Evolutionary conservation across 371 early-diverging fungal genomes (phyloP).

Genomic region (Batrachochytrium dendrobatidis): DNA sequence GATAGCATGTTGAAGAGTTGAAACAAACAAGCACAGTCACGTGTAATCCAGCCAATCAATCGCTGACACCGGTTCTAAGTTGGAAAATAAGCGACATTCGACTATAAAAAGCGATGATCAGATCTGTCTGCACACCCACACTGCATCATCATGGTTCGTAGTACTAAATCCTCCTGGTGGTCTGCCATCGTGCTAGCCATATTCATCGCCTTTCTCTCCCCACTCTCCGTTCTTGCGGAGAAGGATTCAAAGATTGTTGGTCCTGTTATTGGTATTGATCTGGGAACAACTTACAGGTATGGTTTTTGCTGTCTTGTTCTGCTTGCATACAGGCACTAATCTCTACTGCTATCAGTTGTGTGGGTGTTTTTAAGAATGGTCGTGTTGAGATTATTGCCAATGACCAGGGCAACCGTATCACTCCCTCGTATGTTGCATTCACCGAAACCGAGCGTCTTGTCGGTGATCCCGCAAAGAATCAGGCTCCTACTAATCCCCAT

Average conservation of each 20-base stretch:
- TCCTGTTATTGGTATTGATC: conserved; percentile 49
- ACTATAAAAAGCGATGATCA: too few relatives aligned
- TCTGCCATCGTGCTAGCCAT: too few relatives aligned
- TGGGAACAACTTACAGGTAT: conserved; percentile 68
- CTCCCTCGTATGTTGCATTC: conserved; percentile 85
- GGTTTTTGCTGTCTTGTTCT: conserved; percentile 2
- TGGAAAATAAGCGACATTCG: too few relatives aligned
- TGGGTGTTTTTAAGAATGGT: conserved; percentile 50
- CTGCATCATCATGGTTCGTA: too few relatives aligned
- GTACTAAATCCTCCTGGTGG: too few relatives aligned
- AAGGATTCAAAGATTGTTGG: too few relatives aligned
- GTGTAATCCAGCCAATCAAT: background rate
- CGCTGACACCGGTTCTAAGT: too few relatives aligned
- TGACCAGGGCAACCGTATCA: conserved; percentile 75
- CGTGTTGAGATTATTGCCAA: conserved; percentile 72
- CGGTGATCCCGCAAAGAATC: conserved; percentile 85
- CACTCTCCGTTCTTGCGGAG: too few relatives aligned
- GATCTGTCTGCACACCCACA: too few relatives aligned
- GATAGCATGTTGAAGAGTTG: too few relatives aligned
- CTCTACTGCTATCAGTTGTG: conserved; percentile 24
- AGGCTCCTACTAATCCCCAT: conserved; percentile 69
- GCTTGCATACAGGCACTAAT: background rate
- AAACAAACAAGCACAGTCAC: background rate
- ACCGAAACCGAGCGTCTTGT: conserved; percentile 73
- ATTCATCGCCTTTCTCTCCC: too few relatives aligned